phyloP scores from a whole-genome alignment of 164 flowering plant species.

The Malania oleifera region DNA sequence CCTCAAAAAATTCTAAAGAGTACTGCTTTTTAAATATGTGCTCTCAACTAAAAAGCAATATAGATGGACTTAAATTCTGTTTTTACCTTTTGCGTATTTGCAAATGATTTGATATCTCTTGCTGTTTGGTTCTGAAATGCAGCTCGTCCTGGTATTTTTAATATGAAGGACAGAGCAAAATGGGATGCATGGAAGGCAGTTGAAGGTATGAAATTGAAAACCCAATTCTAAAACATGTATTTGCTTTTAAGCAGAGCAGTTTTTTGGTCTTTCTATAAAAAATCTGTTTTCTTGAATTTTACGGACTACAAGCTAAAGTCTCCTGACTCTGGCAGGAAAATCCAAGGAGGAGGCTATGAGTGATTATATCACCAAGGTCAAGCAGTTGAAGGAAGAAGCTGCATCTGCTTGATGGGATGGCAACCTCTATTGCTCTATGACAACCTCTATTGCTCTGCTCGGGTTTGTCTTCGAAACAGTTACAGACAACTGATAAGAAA shows the following conservation, averaged over 20 bases:
- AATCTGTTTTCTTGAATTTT: not conserved
- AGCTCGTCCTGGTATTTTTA: conserved; percentile 70
- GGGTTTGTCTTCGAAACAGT: too few species aligned
- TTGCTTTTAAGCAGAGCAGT: not conserved
- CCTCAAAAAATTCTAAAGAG: too few species aligned
- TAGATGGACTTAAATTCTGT: too few species aligned
- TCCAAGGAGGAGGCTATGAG: conserved; percentile 57
- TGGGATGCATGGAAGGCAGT: conserved; percentile 81
- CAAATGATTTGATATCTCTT: too few species aligned
- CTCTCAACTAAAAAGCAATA: too few species aligned
- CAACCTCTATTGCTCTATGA: too few species aligned
- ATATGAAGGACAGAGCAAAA: conserved; percentile 48
- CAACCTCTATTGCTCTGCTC: too few species aligned
- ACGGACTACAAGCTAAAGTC: not conserved
- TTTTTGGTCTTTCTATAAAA: not conserved
- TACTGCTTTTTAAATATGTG: too few species aligned
- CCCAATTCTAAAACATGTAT: not conserved
- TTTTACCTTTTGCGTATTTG: too few species aligned
- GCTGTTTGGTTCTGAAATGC: conserved; percentile 3
- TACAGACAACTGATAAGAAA: too few species aligned
- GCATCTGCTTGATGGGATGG: conserved; percentile 9
- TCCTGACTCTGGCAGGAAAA: conserved; percentile 32
- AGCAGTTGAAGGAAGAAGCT: conserved; percentile 61
- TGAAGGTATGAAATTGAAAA: conserved; percentile 37
- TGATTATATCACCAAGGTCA: conserved; percentile 66